These are phyloP conservation scores for Acacia crassicarpa DNA, from an alignment of 306 rosid species.

Conservation along the genomic window DNA sequence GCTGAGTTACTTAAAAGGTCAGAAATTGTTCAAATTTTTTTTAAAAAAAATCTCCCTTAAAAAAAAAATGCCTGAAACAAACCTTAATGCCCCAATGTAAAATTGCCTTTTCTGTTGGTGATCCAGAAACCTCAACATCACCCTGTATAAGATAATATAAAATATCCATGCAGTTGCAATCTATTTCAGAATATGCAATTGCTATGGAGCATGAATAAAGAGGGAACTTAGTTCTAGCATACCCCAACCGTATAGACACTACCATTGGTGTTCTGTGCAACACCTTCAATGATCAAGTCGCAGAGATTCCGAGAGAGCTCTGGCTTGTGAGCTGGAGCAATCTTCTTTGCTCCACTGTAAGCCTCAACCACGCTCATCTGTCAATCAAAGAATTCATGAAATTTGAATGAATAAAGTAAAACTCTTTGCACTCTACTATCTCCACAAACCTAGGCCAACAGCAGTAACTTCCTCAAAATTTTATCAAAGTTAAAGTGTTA, in stretches of 20 bases:
- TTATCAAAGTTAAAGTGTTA: not conserved
- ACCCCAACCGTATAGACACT: slow-evolving; percentile 80
- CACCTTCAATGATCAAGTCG: slow-evolving; percentile 71
- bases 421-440: not conserved
- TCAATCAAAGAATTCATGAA: slow-evolving; percentile 18
- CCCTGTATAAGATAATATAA: slow-evolving; percentile 44
- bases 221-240: slow-evolving; percentile 24
- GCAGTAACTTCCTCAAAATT: slow-evolving; percentile 11
- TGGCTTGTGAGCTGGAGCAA: slow-evolving; percentile 54
- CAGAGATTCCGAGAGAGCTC: slow-evolving; percentile 51
- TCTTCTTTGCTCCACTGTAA: slow-evolving; percentile 65
- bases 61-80: not conserved
- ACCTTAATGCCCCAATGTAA: slow-evolving; percentile 80
- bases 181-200: not conserved
- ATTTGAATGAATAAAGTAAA: not conserved
- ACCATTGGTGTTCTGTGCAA: slow-evolving; percentile 83
- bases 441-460: slow-evolving; percentile 5
- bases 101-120: slow-evolving; percentile 97
- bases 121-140: slow-evolving; percentile 82
- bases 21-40: not conserved
- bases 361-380: slow-evolving; percentile 96
- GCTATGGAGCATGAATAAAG: not conserved
- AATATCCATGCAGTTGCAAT: slow-evolving; percentile 2
- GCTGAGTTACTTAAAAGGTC: slow-evolving; percentile 47
- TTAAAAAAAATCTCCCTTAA: not conserved